Evolutionary conservation across 352 stramenopile species (phyloP), one percentile per base, ranked within the genome.

Genomic region (Globisporangium middletonii): DNA sequence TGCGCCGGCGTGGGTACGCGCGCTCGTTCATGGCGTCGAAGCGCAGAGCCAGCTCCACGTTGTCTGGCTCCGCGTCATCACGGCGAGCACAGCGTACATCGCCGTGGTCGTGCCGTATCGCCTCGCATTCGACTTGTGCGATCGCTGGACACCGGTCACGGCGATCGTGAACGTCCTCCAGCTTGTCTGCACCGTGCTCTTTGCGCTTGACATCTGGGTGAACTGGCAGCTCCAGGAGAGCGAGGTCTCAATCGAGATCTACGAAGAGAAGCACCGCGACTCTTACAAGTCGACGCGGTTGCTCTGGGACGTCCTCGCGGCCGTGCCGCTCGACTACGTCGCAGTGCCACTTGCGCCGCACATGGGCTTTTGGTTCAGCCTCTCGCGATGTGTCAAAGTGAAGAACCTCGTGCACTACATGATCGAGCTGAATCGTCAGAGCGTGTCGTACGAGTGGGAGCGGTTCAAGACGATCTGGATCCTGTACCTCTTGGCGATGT

Each of bases 401-500:
- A 50, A 64, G 2, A 88, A 88, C 46, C 53, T 85, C 7, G 66
- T 66, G 9, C 60, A 73, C 23, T 88, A 88, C 53, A 63, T 87
- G 62, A 64, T 74, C 23, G 80, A 88, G 59, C 54, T 86, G 9
- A 80, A 86, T 51, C 73, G 80, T 1, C 68, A 75, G 12, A 86
- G 68, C 28, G 71, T 86, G 27, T 72, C 65, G 33, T 78, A 75
- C 50, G 76, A 89, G 57, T 57, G 70, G 52, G 80, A 79, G 18
- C 72, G 75, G 12, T 77, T 88, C 50, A 71, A 65, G 52, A 72
- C 69, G 30, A 73, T 88, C 42, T 77, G 67, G 55, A 19, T 83
- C 44, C 55, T 90, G 13, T 90, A 90, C 26, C 33, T 75, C 30
- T 48, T 87, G 8, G 57, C 67, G 23, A 83, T 88, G 55, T 90